These are phyloP conservation scores for Dactylellina sp. DNA, from an alignment of 2,329 filamentous ascomycete species.

Conservation along the genomic window DNA sequence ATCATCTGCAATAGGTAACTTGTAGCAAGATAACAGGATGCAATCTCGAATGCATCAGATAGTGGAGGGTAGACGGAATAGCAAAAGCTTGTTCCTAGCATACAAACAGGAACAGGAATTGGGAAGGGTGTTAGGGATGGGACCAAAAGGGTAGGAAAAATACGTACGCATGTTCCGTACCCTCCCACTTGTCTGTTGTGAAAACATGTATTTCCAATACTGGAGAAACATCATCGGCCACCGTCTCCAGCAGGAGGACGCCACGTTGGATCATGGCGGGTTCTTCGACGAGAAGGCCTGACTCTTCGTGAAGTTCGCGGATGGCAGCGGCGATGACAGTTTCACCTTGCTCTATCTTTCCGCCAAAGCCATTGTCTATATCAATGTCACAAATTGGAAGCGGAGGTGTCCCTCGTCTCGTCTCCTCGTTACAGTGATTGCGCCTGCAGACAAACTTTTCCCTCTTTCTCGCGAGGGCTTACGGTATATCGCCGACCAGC, in stretches of 20 bases:
- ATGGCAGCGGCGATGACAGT: constrained; percentile 59
- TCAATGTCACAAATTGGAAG: constrained; percentile 20
- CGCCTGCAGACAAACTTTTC: constrained; percentile 28
- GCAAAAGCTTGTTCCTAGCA: constrained; percentile 44
- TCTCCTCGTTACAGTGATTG: constrained; percentile 52
- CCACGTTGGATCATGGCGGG: constrained; percentile 27
- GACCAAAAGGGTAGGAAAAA: constrained; percentile 15
- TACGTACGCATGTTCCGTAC: constrained; percentile 58
- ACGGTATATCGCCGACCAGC: constrained; percentile 42
- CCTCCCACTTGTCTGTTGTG: constrained; percentile 57
- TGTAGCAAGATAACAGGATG: constrained; percentile 35
- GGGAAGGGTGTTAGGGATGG: not conserved
- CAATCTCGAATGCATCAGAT: constrained; percentile 35
- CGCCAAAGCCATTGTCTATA: constrained; percentile 60
- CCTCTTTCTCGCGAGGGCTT: constrained; percentile 14
- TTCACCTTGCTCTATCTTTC: constrained; percentile 60
- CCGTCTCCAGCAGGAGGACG: constrained; percentile 45
- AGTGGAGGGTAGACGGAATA: constrained; percentile 37
- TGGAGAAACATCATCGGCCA: constrained; percentile 56
- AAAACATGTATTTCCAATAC: constrained; percentile 60
- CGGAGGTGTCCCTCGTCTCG: constrained; percentile 31
- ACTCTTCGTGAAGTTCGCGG: constrained; percentile 59
- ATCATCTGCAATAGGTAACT: constrained; percentile 21
- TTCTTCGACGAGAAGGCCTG: constrained; percentile 37
- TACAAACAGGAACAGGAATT: constrained; percentile 10